Base-by-base conservation (phyloP, 2,329 filamentous ascomycete genomes). In the Hirsutella minnesotensis region DNA sequence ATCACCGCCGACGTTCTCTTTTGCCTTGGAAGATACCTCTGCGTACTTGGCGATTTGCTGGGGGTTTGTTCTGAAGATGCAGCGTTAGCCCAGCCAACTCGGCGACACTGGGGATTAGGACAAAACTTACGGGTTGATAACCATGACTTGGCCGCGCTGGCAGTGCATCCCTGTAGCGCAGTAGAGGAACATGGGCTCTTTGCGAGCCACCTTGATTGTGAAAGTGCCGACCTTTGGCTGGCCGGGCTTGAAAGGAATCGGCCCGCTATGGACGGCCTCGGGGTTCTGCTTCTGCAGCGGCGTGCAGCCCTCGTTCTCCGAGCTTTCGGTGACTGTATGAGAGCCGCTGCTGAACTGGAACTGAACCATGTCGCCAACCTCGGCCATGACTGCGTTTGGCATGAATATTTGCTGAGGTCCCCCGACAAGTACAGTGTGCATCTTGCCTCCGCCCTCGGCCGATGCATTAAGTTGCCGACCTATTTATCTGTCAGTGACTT, bases 151-250 rank as follows among this genome's bases (percentile, higher is more conserved):
- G 8, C 70, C 71, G 9, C 51, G 52, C 50, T 71, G 66, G 38
- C 72, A 75, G 45, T 75, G 70, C 3, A 63, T 64, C 0, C 58
- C 63, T 2, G 65, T 65, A 0, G 69, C 67, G 44, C 71, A 75
- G 53, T 75, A 75, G 27, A 71, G 47, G 53, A 70, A 75, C 45
- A 73, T 65, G 5, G 70, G 61, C 2, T 66, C 59, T 0, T 64
- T 60, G 44, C 59, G 62, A 21, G 61, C 63, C 16, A 75, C 54
- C 10, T 61, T 59, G 52, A 75, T 62, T 44, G 62, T 68, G 51
- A 73, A 75, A 2, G 64, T 67, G 0, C 65, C 65, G 7, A 68
- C 64, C 0, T 53, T 60, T 3, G 52, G 54, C 41, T 64, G 59
- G 0, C 60, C 62, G 8, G 51, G 57, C 12, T 52, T 3, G 24